phyloP scores from a whole-genome alignment of 345 rosid genomes.

The Lumnitzera racemosa region DNA sequence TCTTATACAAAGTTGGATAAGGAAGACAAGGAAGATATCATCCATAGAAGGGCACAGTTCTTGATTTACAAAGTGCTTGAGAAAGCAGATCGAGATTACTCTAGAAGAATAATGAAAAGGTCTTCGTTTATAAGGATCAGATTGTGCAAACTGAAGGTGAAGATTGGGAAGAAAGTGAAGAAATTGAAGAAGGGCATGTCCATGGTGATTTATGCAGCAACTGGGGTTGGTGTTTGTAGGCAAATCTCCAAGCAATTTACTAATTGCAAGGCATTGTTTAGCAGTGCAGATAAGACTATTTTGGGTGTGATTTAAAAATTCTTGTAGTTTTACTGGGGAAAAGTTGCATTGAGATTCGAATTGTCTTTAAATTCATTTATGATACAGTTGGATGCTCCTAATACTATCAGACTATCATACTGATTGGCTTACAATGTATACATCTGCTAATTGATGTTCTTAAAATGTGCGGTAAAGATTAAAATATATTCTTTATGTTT shows the following conservation, averaged over 20 bases:
- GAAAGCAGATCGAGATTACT: conserved; percentile 25
- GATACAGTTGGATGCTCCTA: too few relatives aligned
- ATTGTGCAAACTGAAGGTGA: conserved; percentile 41
- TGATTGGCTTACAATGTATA: too few relatives aligned
- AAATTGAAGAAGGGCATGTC: conserved; percentile 45
- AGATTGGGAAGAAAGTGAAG: conserved; percentile 56
- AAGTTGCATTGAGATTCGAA: too few relatives aligned
- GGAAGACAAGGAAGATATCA: conserved; percentile 62
- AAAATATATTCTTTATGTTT: too few relatives aligned
- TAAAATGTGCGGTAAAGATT: too few relatives aligned
- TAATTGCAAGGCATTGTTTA: conserved; percentile 31
- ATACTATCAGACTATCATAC: too few relatives aligned
- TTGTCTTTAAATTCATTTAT: too few relatives aligned
- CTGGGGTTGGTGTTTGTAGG: conserved; percentile 18
- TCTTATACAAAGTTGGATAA: conserved; percentile 55
- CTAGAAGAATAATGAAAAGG: conserved; percentile 19
- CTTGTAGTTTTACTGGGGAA: too few relatives aligned
- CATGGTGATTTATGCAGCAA: conserved; percentile 16
- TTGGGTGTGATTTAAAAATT: conserved; percentile 17
- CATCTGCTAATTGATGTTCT: too few relatives aligned
- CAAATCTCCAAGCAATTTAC: conserved; percentile 20
- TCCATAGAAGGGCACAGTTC: conserved; percentile 64
- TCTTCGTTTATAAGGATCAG: conserved; percentile 38
- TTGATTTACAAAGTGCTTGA: conserved; percentile 66
- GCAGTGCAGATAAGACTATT: conserved; percentile 18